Evolutionary conservation across 768 basidiomycete species (phyloP).

Genomic region (Lanmaoa pseudosensibilis): DNA sequence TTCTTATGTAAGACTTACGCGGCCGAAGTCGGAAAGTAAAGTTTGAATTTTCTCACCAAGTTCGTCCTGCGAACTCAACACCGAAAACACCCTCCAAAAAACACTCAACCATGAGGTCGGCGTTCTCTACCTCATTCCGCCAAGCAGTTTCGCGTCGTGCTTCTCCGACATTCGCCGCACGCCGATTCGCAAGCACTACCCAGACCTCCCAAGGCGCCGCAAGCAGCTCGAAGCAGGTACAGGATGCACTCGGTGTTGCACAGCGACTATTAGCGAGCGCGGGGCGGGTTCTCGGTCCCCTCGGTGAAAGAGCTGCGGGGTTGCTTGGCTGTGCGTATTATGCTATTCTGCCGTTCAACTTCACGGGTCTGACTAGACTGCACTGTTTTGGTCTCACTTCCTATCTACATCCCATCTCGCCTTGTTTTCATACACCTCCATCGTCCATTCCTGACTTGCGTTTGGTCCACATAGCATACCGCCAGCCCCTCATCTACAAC

Average conservation of each 20-base stretch:
- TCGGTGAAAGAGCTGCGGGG: constrained; percentile 54
- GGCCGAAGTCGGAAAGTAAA: too few relatives aligned
- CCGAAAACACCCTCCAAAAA: constrained; percentile 7
- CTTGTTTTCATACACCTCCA: background rate
- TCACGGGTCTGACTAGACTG: constrained; percentile 1
- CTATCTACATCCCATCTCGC: background rate
- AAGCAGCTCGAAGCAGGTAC: constrained; percentile 61
- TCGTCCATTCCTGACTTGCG: background rate
- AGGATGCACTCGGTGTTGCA: constrained; percentile 59
- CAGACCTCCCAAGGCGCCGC: constrained; percentile 48
- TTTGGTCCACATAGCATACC: constrained; percentile 52
- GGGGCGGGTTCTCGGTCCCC: constrained; percentile 47
- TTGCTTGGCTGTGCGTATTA: constrained; percentile 53
- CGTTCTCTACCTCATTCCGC: constrained; percentile 28
- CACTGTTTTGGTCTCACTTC: background rate
- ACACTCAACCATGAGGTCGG: constrained; percentile 22
- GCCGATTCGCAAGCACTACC: constrained; percentile 47
- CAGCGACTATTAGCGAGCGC: constrained; percentile 56
- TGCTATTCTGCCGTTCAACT: background rate
- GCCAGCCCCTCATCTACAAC: constrained; percentile 78
- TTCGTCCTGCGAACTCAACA: constrained; percentile 1
- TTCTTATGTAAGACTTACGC: too few relatives aligned
- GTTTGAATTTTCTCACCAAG: too few relatives aligned
- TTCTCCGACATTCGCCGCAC: constrained; percentile 16
- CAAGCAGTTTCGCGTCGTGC: constrained; percentile 19